Percentiles rank a stretch among this genome's conserved stretches.
Evolutionary conservation across 1,139 yeast genomes (phyloP).

Genomic region (Candida labiduridarum): DNA sequence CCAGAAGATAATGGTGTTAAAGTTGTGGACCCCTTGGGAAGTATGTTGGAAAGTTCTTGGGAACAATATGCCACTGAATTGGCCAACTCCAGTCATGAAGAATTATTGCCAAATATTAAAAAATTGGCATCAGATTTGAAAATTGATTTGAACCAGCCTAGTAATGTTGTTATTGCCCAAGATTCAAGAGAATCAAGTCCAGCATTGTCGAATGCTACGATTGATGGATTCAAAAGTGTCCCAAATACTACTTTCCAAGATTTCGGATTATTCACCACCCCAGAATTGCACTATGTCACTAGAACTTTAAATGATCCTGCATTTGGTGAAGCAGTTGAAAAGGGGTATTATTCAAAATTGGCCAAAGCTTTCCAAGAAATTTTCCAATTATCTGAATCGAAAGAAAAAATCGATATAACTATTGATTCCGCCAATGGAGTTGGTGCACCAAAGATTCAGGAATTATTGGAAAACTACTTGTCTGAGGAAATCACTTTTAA

Average conservation of each 20-base stretch:
- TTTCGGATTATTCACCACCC: slow-evolving; percentile 83
- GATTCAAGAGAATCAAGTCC: slow-evolving; percentile 85
- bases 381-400: slow-evolving; percentile 21
- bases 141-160: slow-evolving; percentile 40
- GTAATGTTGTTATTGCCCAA: slow-evolving; percentile 58
- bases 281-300: slow-evolving; percentile 89
- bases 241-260: slow-evolving; percentile 51
- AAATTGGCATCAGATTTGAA: slow-evolving; percentile 33
- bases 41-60: slow-evolving; percentile 87
- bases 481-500: slow-evolving; percentile 40
- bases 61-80: slow-evolving; percentile 77
- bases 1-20: slow-evolving; percentile 97
- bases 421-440: slow-evolving; percentile 95
- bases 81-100: slow-evolving; percentile 66
- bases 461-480: slow-evolving; percentile 48
- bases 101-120: slow-evolving; percentile 28
- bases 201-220: slow-evolving; percentile 59
- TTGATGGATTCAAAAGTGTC: slow-evolving; percentile 62
- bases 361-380: slow-evolving; percentile 42
- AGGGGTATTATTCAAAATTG: slow-evolving; percentile 68
- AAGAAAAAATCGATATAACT: slow-evolving; percentile 48
- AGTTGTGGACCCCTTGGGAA: slow-evolving; percentile 90
- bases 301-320: slow-evolving; percentile 66
- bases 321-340: slow-evolving; percentile 53
- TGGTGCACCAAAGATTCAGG: slow-evolving; percentile 77